Evolutionary conservation across 495 filamentous ascomycete genomes (phyloP).

Genomic region (Xylaria castorea): DNA sequence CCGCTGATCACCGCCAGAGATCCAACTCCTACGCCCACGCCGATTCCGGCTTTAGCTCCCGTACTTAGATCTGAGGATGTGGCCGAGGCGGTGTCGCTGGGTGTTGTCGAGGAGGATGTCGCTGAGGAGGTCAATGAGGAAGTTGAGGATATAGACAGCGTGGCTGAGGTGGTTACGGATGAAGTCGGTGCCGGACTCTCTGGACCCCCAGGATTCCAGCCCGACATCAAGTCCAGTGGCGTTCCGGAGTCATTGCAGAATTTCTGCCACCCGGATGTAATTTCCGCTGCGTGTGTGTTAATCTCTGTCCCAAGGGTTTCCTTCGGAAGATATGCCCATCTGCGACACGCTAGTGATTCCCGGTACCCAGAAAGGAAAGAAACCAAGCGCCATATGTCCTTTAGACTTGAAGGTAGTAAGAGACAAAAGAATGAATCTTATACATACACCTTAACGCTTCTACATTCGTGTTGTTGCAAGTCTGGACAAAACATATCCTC

Average conservation of each 20-base stretch:
- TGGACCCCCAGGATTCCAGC: background rate
- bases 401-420: background rate
- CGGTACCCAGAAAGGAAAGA: background rate
- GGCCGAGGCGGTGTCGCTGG: background rate
- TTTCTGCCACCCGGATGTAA: conserved; percentile 13
- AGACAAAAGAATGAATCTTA: background rate
- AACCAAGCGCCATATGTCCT: background rate
- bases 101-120: background rate
- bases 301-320: background rate
- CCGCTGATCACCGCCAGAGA: conserved; percentile 27
- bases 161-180: background rate
- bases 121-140: background rate
- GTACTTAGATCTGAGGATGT: conserved; percentile 20
- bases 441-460: conserved; percentile 20
- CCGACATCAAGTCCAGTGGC: background rate
- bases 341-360: background rate
- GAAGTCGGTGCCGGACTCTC: background rate
- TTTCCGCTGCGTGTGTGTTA: conserved; percentile 12
- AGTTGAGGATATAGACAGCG: background rate
- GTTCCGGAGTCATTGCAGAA: conserved; percentile 19
- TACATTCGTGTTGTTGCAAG: conserved; percentile 10
- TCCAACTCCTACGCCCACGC: conserved; percentile 32
- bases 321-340: background rate
- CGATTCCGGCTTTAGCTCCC: conserved; percentile 41
- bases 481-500: conserved; percentile 22